Conservation (phyloP, 371 early-diverging fungal genomes). For the Mucor sp. region DNA sequence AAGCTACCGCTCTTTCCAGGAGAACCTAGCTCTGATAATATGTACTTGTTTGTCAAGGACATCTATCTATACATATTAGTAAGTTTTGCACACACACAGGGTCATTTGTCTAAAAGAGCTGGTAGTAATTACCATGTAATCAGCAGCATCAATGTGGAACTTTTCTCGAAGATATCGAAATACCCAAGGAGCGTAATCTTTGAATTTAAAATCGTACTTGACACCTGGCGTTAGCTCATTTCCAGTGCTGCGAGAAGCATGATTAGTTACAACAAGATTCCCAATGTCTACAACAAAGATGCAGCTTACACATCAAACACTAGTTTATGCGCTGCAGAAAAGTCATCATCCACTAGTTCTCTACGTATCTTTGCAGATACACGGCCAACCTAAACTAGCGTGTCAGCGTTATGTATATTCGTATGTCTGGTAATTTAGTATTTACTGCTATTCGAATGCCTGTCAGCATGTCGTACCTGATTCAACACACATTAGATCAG, state of each 20-base stretch:
- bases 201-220: slow-evolving; percentile 97
- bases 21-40: slow-evolving; percentile 89
- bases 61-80: slow-evolving; percentile 42
- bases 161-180: slow-evolving; percentile 85
- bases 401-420: background rate
- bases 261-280: background rate
- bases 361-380: slow-evolving; percentile 82
- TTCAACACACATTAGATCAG: background rate
- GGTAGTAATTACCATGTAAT: slow-evolving; percentile 74
- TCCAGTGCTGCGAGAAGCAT: slow-evolving; percentile 64
- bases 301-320: slow-evolving; percentile 57
- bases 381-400: slow-evolving; percentile 46
- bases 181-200: slow-evolving; percentile 97
- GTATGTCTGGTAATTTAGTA: background rate
- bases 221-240: slow-evolving; percentile 91
- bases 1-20: slow-evolving; percentile 95
- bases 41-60: slow-evolving; percentile 94
- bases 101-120: no score
- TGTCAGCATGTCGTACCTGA: slow-evolving; percentile 89
- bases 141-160: slow-evolving; percentile 87
- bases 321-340: slow-evolving; percentile 85
- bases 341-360: slow-evolving; percentile 74
- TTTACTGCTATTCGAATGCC: slow-evolving; percentile 87
- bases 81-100: background rate
- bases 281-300: background rate